Evolutionary conservation across 345 rosid species (phyloP).

Genomic region (Brassica incana): DNA sequence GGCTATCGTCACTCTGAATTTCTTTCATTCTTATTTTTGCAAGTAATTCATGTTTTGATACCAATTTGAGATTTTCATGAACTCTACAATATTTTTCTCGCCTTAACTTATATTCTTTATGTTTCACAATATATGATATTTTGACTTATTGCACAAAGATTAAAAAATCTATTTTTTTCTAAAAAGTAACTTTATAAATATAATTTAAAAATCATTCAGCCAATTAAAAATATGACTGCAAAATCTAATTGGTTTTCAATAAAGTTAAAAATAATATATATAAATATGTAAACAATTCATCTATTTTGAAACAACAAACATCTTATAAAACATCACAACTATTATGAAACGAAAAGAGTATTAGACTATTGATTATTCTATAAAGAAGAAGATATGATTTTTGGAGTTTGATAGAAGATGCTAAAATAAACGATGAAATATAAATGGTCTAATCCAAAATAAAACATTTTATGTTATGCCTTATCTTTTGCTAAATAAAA

Average conservation of each 20-base stretch:
- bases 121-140: no score
- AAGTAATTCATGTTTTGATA: background rate
- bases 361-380: background rate
- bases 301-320: no score
- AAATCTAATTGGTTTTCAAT: no score
- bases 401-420: background rate
- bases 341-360: no score
- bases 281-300: no score
- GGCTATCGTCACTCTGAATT: conserved; percentile 27
- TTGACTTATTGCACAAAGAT: no score
- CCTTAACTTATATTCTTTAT: background rate
- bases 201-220: no score
- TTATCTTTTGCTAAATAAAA: background rate
- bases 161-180: no score
- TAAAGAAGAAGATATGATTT: background rate
- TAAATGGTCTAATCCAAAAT: background rate
- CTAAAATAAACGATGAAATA: background rate
- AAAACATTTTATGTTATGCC: background rate
- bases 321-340: no score
- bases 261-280: no score
- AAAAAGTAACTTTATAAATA: no score
- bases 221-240: no score
- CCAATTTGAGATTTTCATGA: background rate
- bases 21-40: background rate
- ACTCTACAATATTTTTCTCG: background rate